Conservation (phyloP, 2,329 filamentous ascomycete species). For the Colletotrichum limetticola region DNA sequence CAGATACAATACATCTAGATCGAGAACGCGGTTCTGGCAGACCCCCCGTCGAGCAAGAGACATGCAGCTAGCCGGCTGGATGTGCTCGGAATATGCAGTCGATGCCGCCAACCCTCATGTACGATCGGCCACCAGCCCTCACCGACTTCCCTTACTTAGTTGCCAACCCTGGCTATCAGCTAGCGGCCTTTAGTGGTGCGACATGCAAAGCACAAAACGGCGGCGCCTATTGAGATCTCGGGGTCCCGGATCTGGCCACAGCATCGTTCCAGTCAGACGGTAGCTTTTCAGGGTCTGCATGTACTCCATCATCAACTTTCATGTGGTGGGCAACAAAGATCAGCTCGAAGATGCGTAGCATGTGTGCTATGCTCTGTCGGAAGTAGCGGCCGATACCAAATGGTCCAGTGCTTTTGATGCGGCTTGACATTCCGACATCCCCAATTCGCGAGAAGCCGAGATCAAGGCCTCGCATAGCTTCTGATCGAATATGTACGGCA, state of each 20-base stretch:
- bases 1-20: not conserved
- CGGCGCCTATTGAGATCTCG: slow-evolving; percentile 8
- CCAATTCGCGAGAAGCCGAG: not conserved
- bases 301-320: not conserved
- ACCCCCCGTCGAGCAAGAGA: not conserved
- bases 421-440: not conserved
- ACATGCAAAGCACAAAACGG: slow-evolving; percentile 3
- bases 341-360: not conserved
- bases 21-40: not conserved
- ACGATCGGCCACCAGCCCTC: not conserved
- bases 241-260: slow-evolving; percentile 12
- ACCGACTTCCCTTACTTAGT: slow-evolving; percentile 2
- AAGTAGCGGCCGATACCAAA: not conserved
- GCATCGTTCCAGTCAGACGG: slow-evolving; percentile 31
- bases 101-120: not conserved
- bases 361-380: not conserved
- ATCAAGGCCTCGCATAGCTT: not conserved
- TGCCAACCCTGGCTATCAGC: not conserved
- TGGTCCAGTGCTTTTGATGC: not conserved
- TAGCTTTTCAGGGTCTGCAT: slow-evolving; percentile 18
- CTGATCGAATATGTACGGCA: not conserved
- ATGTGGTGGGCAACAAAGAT: not conserved
- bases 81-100: not conserved
- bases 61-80: slow-evolving; percentile 11
- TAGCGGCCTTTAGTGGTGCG: not conserved